Evolutionary conservation across 306 rosid genomes (phyloP).

Genomic region (Cucurbita ficifolia): DNA sequence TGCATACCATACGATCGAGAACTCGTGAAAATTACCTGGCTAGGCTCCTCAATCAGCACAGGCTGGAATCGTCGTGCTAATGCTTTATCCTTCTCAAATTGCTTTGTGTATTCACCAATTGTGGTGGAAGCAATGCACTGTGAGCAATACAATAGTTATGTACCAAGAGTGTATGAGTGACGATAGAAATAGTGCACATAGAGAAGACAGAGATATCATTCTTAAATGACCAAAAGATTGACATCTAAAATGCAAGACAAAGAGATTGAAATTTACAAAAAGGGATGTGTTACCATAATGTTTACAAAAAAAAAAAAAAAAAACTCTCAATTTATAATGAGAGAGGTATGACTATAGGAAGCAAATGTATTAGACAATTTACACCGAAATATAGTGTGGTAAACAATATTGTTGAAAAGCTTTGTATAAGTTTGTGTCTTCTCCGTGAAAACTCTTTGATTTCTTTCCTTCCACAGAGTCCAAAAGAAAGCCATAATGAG

Average conservation of each 20-base stretch:
- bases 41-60: constrained; percentile 71
- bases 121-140: constrained; percentile 96
- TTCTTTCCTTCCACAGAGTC: too few species aligned
- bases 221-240: not conserved
- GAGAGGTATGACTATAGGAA: too few species aligned
- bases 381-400: too few species aligned
- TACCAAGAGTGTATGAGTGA: not conserved
- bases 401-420: too few species aligned
- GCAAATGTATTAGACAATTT: too few species aligned
- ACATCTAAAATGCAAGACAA: not conserved
- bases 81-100: constrained; percentile 81
- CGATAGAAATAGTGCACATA: not conserved
- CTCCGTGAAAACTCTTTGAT: too few species aligned
- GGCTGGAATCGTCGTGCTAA: constrained; percentile 87
- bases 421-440: too few species aligned
- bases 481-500: too few species aligned
- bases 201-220: not conserved
- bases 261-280: too few species aligned
- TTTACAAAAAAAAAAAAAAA: too few species aligned
- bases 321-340: too few species aligned
- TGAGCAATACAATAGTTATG: constrained; percentile 6
- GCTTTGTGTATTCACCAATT: constrained; percentile 59
- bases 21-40: constrained; percentile 40
- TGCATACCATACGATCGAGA: not conserved
- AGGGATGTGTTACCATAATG: too few species aligned